Percentiles rank a stretch among this genome's conserved stretches.
Evolutionary conservation across 345 rosid species (phyloP).

Genomic region (Salix caprea): DNA sequence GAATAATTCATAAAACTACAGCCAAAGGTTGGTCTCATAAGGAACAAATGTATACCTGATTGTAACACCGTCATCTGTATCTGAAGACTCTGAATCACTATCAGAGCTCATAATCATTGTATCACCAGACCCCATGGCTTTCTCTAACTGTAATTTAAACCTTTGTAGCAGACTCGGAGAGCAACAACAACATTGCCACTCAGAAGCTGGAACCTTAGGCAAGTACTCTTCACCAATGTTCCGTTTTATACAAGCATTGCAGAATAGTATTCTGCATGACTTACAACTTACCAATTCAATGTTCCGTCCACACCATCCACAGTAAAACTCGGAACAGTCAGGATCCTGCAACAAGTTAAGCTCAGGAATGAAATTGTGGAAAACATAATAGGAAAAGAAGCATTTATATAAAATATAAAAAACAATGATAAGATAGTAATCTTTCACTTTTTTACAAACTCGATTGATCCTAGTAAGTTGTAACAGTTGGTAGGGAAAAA

Average conservation of each 20-base stretch:
- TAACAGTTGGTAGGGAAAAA: neutral
- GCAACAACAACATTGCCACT: slow-evolving; percentile 89
- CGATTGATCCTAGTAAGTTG: neutral
- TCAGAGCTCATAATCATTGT: slow-evolving; percentile 48
- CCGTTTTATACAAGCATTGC: slow-evolving; percentile 65
- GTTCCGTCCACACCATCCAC: slow-evolving; percentile 86
- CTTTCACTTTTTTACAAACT: neutral
- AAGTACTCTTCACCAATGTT: slow-evolving; percentile 73
- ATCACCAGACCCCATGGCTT: slow-evolving; percentile 53
- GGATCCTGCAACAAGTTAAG: slow-evolving; percentile 48
- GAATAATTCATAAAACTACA: neutral
- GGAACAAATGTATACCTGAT: slow-evolving; percentile 41
- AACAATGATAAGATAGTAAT: neutral
- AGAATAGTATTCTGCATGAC: slow-evolving; percentile 70
- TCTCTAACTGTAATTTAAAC: slow-evolving; percentile 63
- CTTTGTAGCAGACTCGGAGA: slow-evolving; percentile 63
- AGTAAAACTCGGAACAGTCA: slow-evolving; percentile 61
- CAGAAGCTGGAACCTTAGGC: slow-evolving; percentile 54
- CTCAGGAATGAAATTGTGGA: slow-evolving; percentile 5
- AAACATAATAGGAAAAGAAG: neutral
- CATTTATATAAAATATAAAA: neutral
- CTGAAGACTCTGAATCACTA: slow-evolving; percentile 65
- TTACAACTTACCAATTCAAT: slow-evolving; percentile 68
- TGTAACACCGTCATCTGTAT: slow-evolving; percentile 41
- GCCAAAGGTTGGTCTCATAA: neutral